Base-by-base conservation (phyloP, 768 basidiomycete species). In the Tulasnella sp. region DNA sequence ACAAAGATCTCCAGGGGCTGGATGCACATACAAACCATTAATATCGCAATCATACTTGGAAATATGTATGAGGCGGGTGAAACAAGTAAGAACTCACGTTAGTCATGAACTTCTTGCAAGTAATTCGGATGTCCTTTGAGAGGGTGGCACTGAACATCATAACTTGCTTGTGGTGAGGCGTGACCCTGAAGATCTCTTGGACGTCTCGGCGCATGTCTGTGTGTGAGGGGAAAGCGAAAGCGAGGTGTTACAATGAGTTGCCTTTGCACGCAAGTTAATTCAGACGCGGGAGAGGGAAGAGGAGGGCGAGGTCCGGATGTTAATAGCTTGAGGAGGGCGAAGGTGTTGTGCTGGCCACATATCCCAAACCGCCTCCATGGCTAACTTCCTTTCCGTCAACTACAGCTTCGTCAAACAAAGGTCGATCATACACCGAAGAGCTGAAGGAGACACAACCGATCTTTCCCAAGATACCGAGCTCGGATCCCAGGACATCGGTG, bases 91-190 rank as follows among this genome's bases (percentile, higher is more conserved):
- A 0, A 80, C 93, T 64, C 67, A 97, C 96, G 70, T 90, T 95
- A 30, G 89, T 88, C 96, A 99, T 99, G 73, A 99, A 99, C 71
- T 99, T 98, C 77, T 98, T 98, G 83, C 96, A 99, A 0, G 96
- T 98, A 5, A 85, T 80, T 60, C 96, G 81, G 61, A 99, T 95
- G 65, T 98, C 96, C 78, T 99, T 98, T 60, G 91, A 84, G 62
- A 99, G 75, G 0, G 96, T 99, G 42, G 96, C 96, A 67, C 92
- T 95, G 79, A 99, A 99, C 96, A 99, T 99, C 96, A 99, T 99
- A 66, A 99, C 96, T 79, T 99, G 95, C 78, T 99, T 99, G 81
- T 96, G 93, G 74, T 96, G 95, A 52, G 96, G 96, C 19, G 96
- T 98, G 17, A 91, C 82, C 68, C 95, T 86, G 82, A 98, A 99